Evolutionary conservation across 495 filamentous ascomycete genomes (phyloP).

Genomic region (Neurospora tetrasperma): DNA sequence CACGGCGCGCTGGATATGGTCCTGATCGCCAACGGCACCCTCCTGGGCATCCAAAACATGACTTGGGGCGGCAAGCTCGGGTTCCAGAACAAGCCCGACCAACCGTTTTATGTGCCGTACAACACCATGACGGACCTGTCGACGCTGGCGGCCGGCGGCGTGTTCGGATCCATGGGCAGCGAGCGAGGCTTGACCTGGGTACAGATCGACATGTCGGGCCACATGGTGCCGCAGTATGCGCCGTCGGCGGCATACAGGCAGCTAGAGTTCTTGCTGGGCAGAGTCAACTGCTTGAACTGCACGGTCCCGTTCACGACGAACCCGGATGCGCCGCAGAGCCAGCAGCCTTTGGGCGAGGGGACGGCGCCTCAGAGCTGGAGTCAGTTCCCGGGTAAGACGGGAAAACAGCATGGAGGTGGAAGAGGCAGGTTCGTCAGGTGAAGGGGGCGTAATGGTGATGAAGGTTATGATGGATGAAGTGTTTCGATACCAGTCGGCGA

Average conservation of each 20-base stretch:
- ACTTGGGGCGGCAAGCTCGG: constrained; percentile 67
- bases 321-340: constrained; percentile 9
- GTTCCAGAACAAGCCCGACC: constrained; percentile 47
- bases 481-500: not conserved
- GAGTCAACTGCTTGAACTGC: constrained; percentile 36
- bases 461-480: not conserved
- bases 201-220: constrained; percentile 48
- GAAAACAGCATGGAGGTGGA: not conserved
- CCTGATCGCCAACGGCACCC: constrained; percentile 54
- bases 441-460: not conserved
- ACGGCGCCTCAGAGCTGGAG: constrained; percentile 24
- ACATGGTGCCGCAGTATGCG: constrained; percentile 56
- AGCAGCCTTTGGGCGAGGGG: constrained; percentile 16
- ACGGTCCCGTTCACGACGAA: constrained; percentile 24
- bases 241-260: constrained; percentile 56
- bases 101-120: constrained; percentile 57
- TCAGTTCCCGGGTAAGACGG: not conserved
- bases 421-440: not conserved
- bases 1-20: constrained; percentile 52
- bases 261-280: constrained; percentile 55
- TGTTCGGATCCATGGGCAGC: constrained; percentile 49
- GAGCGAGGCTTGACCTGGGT: constrained; percentile 63
- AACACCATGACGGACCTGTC: constrained; percentile 32
- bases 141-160: constrained; percentile 40
- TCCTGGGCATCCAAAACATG: constrained; percentile 75